Conservation (phyloP, 345 rosid genomes). For the Turritis glabra region DNA sequence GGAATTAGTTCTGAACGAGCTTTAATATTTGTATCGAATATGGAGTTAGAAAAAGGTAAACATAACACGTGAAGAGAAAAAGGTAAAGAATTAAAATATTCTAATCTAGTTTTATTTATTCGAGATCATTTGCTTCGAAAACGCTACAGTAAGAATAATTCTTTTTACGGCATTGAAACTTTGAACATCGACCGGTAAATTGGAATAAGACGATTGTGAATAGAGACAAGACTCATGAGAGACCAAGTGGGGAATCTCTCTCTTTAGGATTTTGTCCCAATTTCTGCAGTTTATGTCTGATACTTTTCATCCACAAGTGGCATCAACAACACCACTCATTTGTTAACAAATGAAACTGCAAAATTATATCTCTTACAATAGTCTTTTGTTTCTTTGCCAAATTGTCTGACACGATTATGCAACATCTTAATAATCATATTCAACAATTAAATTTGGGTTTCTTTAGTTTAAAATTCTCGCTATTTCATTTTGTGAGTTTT, state of each 20-base stretch:
- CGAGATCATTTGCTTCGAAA: slow-evolving; percentile 27
- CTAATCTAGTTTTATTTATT: slow-evolving; percentile 3
- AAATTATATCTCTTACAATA: slow-evolving; percentile 1
- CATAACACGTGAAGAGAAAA: slow-evolving; percentile 31
- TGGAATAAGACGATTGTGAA: slow-evolving; percentile 13
- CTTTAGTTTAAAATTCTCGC: neutral
- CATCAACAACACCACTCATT: slow-evolving; percentile 7
- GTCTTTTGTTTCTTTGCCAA: neutral
- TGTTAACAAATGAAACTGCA: neutral
- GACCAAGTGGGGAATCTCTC: slow-evolving; percentile 41
- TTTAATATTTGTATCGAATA: slow-evolving; percentile 9
- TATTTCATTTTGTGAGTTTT: neutral
- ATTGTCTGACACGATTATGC: no score
- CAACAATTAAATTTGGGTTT: neutral
- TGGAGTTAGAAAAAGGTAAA: slow-evolving; percentile 28
- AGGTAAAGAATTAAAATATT: neutral
- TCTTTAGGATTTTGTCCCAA: slow-evolving; percentile 27
- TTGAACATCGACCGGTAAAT: slow-evolving; percentile 33
- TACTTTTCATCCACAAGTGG: slow-evolving; percentile 22
- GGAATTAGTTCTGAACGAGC: neutral
- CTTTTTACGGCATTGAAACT: slow-evolving; percentile 12
- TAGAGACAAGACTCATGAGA: slow-evolving; percentile 29
- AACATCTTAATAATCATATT: no score
- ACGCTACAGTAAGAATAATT: slow-evolving; percentile 9
- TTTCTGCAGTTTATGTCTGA: slow-evolving; percentile 32